phyloP scores from a whole-genome alignment of 805 yeast species.

The Komagataella populi region DNA sequence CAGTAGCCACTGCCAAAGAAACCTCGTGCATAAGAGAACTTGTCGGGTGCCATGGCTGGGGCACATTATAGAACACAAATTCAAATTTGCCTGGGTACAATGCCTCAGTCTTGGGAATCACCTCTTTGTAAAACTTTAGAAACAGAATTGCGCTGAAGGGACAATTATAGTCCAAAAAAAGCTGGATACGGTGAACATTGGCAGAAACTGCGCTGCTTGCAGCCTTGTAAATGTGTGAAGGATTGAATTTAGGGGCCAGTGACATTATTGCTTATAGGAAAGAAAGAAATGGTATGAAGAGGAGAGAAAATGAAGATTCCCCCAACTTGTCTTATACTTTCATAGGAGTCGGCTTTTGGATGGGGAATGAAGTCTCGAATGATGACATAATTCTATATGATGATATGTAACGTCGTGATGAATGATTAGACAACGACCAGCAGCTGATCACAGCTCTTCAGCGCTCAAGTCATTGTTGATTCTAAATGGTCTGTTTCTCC shows the following conservation, averaged over 20 bases:
- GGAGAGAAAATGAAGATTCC: neutral
- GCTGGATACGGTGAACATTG: constrained; percentile 30
- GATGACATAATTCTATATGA: neutral
- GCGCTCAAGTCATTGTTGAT: constrained; percentile 69
- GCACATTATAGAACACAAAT: constrained; percentile 53
- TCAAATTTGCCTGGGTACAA: constrained; percentile 37
- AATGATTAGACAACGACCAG: too few relatives aligned
- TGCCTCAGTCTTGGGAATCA: constrained; percentile 37
- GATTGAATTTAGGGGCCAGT: constrained; percentile 4
- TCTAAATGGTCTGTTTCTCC: constrained; percentile 67
- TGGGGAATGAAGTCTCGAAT: neutral
- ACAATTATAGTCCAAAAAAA: constrained; percentile 68
- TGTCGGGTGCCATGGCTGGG: constrained; percentile 89
- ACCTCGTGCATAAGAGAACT: constrained; percentile 60
- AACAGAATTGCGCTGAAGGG: constrained; percentile 59
- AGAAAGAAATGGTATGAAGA: neutral
- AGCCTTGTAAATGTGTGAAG: constrained; percentile 5
- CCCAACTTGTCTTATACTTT: neutral
- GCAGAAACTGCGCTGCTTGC: constrained; percentile 3
- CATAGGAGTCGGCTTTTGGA: neutral
- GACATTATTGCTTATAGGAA: neutral
- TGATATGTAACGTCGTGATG: too few relatives aligned
- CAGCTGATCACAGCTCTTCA: constrained; percentile 30
- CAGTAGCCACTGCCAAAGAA: constrained; percentile 50
- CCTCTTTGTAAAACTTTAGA: constrained; percentile 33